phyloP scores from a whole-genome alignment of 1,284 basidiomycete genomes.

The Sanguinoderma infundibulare region DNA sequence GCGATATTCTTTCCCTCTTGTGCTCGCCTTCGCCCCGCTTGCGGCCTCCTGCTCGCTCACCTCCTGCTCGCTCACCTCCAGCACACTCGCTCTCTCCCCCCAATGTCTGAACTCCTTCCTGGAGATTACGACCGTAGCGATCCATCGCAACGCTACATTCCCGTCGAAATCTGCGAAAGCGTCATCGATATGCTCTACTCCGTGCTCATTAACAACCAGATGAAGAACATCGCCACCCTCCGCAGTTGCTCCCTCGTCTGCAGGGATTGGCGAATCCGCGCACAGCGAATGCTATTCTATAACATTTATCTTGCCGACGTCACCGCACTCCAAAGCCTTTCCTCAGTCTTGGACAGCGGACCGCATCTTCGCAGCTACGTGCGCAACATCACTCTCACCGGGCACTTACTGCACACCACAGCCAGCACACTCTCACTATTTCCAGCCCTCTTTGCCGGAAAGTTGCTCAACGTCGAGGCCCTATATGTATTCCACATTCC shows the following conservation, averaged over 20 bases:
- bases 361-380: not conserved
- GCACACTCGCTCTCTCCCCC: no score
- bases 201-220: not conserved
- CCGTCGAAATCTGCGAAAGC: not conserved
- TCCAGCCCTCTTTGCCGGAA: not conserved
- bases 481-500: not conserved
- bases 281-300: not conserved
- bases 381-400: not conserved
- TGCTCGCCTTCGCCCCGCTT: no score
- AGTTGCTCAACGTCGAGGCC: not conserved
- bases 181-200: not conserved
- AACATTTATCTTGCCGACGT: not conserved
- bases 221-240: not conserved
- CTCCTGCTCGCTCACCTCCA: no score
- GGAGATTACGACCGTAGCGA: no score
- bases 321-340: not conserved
- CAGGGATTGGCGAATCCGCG: not conserved
- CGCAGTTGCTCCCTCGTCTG: not conserved
- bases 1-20: no score
- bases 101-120: no score
- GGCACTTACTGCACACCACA: not conserved
- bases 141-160: no score
- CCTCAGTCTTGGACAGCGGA: not conserved
- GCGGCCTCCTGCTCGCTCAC: no score
- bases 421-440: not conserved